Percentiles rank a stretch among this genome's conserved stretches.
Evolutionary conservation across 2,329 filamentous ascomycete species (phyloP).

Genomic region (Lasiodiplodia hormozganensis): DNA sequence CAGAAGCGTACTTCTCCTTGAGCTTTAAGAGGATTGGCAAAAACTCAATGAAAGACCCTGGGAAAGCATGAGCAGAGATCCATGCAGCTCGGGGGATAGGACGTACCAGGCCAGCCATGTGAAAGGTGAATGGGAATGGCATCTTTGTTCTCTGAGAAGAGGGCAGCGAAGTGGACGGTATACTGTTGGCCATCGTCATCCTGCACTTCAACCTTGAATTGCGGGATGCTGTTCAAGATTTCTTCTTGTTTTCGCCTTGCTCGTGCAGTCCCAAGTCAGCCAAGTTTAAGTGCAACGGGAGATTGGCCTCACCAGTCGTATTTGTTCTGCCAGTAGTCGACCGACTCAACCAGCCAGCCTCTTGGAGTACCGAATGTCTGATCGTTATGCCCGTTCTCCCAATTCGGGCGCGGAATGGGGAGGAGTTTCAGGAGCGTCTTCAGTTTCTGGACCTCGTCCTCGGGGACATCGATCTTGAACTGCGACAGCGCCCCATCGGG

Average conservation of each 20-base stretch:
- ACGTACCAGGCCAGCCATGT: conserved; percentile 58
- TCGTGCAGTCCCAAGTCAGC: background rate
- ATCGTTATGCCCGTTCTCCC: conserved; percentile 34
- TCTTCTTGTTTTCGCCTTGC: conserved; percentile 47
- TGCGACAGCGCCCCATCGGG: background rate
- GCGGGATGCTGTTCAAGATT: conserved; percentile 58
- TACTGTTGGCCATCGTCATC: conserved; percentile 47
- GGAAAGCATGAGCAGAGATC: conserved; percentile 42
- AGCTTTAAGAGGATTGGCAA: conserved; percentile 58
- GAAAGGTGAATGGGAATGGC: conserved; percentile 60
- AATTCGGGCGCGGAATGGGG: conserved; percentile 42
- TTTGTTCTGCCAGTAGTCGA: conserved; percentile 39
- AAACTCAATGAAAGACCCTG: conserved; percentile 55
- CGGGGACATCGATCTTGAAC: conserved; percentile 24
- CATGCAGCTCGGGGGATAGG: conserved; percentile 42
- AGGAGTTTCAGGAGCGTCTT: conserved; percentile 39
- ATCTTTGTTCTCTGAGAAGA: conserved; percentile 59
- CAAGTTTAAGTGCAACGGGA: conserved; percentile 2
- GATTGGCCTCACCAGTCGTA: conserved; percentile 41
- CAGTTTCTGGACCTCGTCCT: conserved; percentile 41
- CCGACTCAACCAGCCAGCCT: conserved; percentile 41
- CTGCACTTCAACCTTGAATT: conserved; percentile 55
- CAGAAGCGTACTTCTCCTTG: conserved; percentile 52
- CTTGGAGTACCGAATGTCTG: conserved; percentile 41
- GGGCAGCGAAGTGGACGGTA: conserved; percentile 60